Percentiles rank a stretch among this genome's conserved stretches.
Conservation (phyloP, 2,329 filamentous ascomycete genomes). For the Pseudomassariella vexata region DNA sequence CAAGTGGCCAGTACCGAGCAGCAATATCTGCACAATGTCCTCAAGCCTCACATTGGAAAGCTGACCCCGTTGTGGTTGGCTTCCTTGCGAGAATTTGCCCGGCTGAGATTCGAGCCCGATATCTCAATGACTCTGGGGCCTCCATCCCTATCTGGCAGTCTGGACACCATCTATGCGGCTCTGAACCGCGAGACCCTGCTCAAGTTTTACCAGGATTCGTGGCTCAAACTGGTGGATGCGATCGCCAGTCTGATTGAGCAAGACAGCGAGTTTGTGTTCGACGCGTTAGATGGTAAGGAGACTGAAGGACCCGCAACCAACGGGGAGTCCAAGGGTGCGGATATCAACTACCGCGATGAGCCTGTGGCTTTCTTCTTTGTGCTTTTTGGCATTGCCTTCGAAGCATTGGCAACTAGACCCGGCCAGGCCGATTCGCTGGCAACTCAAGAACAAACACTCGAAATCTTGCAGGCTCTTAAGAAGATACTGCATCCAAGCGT, state of each 20-base stretch:
- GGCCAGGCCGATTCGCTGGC: constrained; percentile 60
- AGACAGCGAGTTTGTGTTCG: constrained; percentile 96
- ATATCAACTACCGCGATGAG: constrained; percentile 97
- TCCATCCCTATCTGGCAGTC: constrained; percentile 72
- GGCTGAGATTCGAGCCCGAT: constrained; percentile 90
- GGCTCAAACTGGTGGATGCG: constrained; percentile 93
- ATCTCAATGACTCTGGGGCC: constrained; percentile 87
- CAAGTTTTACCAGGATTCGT: constrained; percentile 94
- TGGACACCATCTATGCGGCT: constrained; percentile 92
- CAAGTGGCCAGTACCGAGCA: constrained; percentile 94
- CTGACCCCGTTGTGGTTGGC: constrained; percentile 92
- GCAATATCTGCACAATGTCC: constrained; percentile 78
- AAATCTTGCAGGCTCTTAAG: constrained; percentile 85
- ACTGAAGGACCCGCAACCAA: constrained; percentile 40
- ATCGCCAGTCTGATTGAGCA: constrained; percentile 97
- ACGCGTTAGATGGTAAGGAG: constrained; percentile 85
- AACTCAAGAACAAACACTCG: constrained; percentile 72
- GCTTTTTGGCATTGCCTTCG: constrained; percentile 91
- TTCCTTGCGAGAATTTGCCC: constrained; percentile 87
- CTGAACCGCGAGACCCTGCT: constrained; percentile 90
- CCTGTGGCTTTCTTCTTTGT: constrained; percentile 99
- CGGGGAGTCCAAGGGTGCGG: constrained; percentile 56
- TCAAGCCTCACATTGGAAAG: constrained; percentile 83
- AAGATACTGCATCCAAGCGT: constrained; percentile 94
- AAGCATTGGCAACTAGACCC: constrained; percentile 81